A percentile compares a stretch with the other conserved stretches of the same genome.
Evolutionary conservation across 352 stramenopile species (phyloP).

Genomic region (Phytophthora agathidicida): DNA sequence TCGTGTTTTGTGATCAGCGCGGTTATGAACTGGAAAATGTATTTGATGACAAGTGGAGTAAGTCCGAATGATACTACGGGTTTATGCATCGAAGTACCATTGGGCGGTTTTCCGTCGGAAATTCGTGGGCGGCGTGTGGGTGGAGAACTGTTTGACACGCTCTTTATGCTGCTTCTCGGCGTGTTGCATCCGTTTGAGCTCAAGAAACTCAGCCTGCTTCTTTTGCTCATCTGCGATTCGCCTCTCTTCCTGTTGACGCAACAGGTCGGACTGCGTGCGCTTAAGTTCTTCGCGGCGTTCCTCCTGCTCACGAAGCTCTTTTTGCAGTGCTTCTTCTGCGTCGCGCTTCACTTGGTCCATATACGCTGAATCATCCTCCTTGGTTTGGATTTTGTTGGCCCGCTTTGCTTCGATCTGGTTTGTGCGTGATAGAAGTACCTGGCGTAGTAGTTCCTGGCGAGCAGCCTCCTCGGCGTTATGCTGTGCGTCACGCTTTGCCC

Average conservation of each 20-base stretch:
- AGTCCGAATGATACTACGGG: slow-evolving; percentile 12
- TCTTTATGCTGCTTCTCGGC: slow-evolving; percentile 81
- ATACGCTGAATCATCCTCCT: slow-evolving; percentile 58
- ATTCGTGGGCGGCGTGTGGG: slow-evolving; percentile 51
- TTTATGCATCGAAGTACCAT: slow-evolving; percentile 84
- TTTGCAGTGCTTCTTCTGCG: slow-evolving; percentile 76
- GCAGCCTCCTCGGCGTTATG: slow-evolving; percentile 74
- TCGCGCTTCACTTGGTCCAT: slow-evolving; percentile 74
- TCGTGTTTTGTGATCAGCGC: slow-evolving; percentile 8
- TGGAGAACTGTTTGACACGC: slow-evolving; percentile 63
- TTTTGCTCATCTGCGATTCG: slow-evolving; percentile 58
- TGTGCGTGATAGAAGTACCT: slow-evolving; percentile 65
- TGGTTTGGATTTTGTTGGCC: slow-evolving; percentile 35
- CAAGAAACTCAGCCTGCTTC: slow-evolving; percentile 72
- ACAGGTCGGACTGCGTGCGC: slow-evolving; percentile 65
- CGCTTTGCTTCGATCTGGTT: slow-evolving; percentile 65
- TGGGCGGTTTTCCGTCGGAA: slow-evolving; percentile 76
- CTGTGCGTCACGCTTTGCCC: slow-evolving; percentile 76
- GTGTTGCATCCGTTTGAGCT: slow-evolving; percentile 80
- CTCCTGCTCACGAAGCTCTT: slow-evolving; percentile 80
- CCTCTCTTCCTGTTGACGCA: slow-evolving; percentile 63
- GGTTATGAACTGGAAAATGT: slow-evolving; percentile 25
- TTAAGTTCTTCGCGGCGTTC: slow-evolving; percentile 68
- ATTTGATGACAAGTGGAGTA: slow-evolving; percentile 27
- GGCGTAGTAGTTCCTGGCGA: slow-evolving; percentile 69